Base-by-base conservation (phyloP, 2,329 filamentous ascomycete genomes). In the Podosphaera aphanis region DNA sequence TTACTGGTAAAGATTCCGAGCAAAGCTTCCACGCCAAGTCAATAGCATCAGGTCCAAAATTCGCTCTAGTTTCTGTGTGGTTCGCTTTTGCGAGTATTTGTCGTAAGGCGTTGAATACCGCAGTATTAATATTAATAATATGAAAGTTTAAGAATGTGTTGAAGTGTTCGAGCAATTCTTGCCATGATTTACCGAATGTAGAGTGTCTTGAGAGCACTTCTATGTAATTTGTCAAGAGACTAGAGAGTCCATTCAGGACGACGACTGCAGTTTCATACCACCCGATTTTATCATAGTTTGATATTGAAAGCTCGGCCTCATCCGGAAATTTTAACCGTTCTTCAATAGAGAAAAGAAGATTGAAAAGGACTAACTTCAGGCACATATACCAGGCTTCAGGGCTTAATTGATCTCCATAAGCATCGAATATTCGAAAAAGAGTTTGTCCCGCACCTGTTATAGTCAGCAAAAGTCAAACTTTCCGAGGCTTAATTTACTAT, bases 351-450 rank as follows among this genome's bases (percentile, higher is more conserved):
- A 76, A 69, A 2, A 92, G 62, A 52, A 93, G 74, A 48, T 73
- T 74, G 61, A 93, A 86, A 1, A 93, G 69, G 5, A 94, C 80
- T 5, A 73, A 75, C 49, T 81, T 77, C 46, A 93, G 71, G 53
- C 85, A 90, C 23, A 88, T 69, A 42, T 79, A 77, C 86, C 85
- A 95, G 0, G 82, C 78, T 55, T 80, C 74, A 0, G 83, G 69
- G 36, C 72, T 77, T 3, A 94, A 67, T 45, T 80, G 78, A 52
- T 86, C 80, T 10, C 84, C 84, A 51, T 92, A 92, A 1, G 83
- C 85, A 59, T 93, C 85, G 50, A 95, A 85, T 18, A 95, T 93
- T 40, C 85, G 74, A 47, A 94, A 70, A 2, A 95, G 65, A 0
- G 88, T 94, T 59, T 94, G 88, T 19, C 94, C 82, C 1, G 86